These are phyloP conservation scores for Filosporella fistucella DNA, from an alignment of 495 filamentous ascomycete genomes.

Conservation along the genomic window DNA sequence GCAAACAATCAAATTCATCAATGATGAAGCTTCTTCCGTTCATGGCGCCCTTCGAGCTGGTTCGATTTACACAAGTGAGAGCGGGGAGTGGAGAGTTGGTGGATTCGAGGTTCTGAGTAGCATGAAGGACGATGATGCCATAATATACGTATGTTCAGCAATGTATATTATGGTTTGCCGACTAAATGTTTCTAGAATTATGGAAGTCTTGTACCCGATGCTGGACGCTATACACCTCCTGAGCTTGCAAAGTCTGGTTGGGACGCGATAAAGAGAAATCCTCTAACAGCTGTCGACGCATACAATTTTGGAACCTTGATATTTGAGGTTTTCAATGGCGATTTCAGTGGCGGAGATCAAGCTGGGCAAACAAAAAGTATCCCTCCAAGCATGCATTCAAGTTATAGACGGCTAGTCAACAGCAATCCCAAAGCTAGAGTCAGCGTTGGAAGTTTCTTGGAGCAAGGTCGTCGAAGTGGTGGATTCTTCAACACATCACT, in stretches of 20 bases:
- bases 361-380: slow-evolving; percentile 80
- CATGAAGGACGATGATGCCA: slow-evolving; percentile 88
- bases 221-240: slow-evolving; percentile 74
- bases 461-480: slow-evolving; percentile 77
- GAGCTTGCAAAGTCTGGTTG: slow-evolving; percentile 84
- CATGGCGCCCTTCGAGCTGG: slow-evolving; percentile 82
- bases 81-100: slow-evolving; percentile 95
- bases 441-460: slow-evolving; percentile 80
- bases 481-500: slow-evolving; percentile 90
- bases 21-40: slow-evolving; percentile 84
- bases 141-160: slow-evolving; percentile 76
- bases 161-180: background rate
- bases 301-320: slow-evolving; percentile 82
- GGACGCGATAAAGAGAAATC: slow-evolving; percentile 80
- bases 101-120: slow-evolving; percentile 93
- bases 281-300: slow-evolving; percentile 76
- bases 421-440: slow-evolving; percentile 85
- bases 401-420: slow-evolving; percentile 82
- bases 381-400: slow-evolving; percentile 79
- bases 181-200: slow-evolving; percentile 53
- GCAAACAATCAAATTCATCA: slow-evolving; percentile 93
- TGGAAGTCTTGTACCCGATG: slow-evolving; percentile 80
- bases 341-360: slow-evolving; percentile 66
- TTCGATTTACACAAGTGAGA: slow-evolving; percentile 87
- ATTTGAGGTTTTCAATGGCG: slow-evolving; percentile 88